Base-by-base conservation (phyloP, 208 protist genomes). In the Acanthamoeba castellanii region DNA sequence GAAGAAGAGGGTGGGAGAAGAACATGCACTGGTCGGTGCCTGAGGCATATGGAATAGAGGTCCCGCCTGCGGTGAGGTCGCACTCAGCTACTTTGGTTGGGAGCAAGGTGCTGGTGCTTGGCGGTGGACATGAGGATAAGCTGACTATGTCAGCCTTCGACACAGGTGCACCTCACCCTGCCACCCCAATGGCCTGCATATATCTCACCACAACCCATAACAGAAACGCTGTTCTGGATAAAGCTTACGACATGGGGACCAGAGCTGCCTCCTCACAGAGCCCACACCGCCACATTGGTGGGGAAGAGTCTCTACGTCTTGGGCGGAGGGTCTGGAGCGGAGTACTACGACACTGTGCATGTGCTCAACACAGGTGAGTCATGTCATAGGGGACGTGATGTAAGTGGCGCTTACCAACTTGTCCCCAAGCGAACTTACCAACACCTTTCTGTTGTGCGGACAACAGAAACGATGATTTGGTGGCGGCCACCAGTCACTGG, bases 41-140 rank as follows among this genome's bases (percentile, higher is more conserved):
- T 20, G 82, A n/a, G 18, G n/a, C 32, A 1, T 16, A 68, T 7
- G 82, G 55, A 5, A 14, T 16, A 4, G 50, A 1, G 8, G 32
- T 42, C 0, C 82, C 27, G 57, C 7, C 6, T 6, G 55, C 82
- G 22, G 50, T 90, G 5, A 14, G 50, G 30, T 90, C 82, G 34
- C 92, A 94, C 76, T 32, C 92, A 0, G n/a, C 76, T 3, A 89
- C 70, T 13, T 47, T 94, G 52, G 76, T 94, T 3, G 76, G 92
- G 59, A 64, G 52, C 27, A 85, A 74, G 42, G 7, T 94, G 18
- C 57, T 85, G n/a, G 22, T 94, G 27, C 87, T 94, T 47, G 92
- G 92, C 13, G 92, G 92, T 37, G n/a, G 9, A 6, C 22, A 20
- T 6, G 87, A 92, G 11, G 61, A 74, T 9, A 27, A 32, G 14